Base-by-base conservation (phyloP, 2,329 filamentous ascomycete genomes). In the Zopfia rhizophila region DNA sequence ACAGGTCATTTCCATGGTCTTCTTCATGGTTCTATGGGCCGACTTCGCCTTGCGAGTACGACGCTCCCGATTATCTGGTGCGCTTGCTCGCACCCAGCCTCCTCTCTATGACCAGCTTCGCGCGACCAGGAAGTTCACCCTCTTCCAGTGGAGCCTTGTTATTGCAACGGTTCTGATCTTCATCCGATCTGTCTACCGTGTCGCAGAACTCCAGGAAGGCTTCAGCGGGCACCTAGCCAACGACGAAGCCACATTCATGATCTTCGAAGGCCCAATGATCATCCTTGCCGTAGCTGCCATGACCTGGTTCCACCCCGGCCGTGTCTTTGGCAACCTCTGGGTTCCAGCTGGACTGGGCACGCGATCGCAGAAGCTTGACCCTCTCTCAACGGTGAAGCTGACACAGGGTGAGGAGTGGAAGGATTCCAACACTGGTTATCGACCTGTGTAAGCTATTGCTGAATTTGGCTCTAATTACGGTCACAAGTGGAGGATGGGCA, bases 211-310 rank as follows among this genome's bases (percentile, higher is more conserved):
- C 14, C 66, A 71, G 43, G 65, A 71, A 14, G 76, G 77, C 8
- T 79, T 77, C 60, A 50, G 53, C 23, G 69, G 75, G 37, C 36
- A 63, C 8, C 58, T 79, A 24, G 77, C 75, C 53, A 78, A 79
- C 52, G 55, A 79, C 28, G 70, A 81, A 55, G 53, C 65, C 10
- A 69, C 70, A 11, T 79, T 81, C 55, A 75, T 81, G 72, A 66
- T 77, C n/a, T 65, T 81, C 4, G 79, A 81, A 49, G 78, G 78
- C 2, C 73, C 75, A 2, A 75, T 81, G 73, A 76, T 83, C 38
- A 68, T 68, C 2, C 56, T 78, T 23, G 77, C 79, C 0, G 67
- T 70, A n/a, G 46, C 74, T 5, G 60, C 63, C 6, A 55, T 81
- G 61, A 80, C 76, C 3, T 51, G 62, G 0, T 70, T 77, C 19